Conservation (phyloP, 2,329 filamentous ascomycete species). For the Leptographium wingfieldii region DNA sequence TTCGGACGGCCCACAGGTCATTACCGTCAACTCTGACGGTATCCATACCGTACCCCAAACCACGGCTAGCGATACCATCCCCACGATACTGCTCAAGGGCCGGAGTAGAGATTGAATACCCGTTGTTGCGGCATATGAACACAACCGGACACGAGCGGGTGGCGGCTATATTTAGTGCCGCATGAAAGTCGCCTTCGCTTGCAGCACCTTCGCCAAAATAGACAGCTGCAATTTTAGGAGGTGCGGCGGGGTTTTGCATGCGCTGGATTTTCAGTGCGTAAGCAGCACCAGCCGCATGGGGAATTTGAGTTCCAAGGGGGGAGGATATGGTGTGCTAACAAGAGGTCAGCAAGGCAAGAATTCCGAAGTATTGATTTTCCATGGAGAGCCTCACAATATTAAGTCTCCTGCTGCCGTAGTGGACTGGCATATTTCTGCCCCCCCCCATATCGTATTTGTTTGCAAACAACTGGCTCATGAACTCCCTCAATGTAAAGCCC, state of each 20-base stretch:
- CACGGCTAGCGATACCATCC: slow-evolving; percentile 67
- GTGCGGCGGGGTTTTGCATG: slow-evolving; percentile 46
- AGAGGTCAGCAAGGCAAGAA: background rate
- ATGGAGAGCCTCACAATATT: slow-evolving; percentile 53
- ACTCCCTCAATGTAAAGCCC: slow-evolving; percentile 74
- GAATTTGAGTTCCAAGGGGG: slow-evolving; percentile 66
- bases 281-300: slow-evolving; percentile 65
- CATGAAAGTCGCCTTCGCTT: slow-evolving; percentile 73
- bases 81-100: slow-evolving; percentile 73
- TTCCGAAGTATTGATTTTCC: background rate
- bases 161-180: slow-evolving; percentile 68
- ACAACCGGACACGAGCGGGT: slow-evolving; percentile 64
- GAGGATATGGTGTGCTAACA: slow-evolving; percentile 64
- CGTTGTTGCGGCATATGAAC: slow-evolving; percentile 75
- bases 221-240: slow-evolving; percentile 53
- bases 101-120: slow-evolving; percentile 68
- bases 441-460: slow-evolving; percentile 68
- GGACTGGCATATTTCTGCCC: slow-evolving; percentile 93
- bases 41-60: slow-evolving; percentile 72
- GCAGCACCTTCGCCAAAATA: slow-evolving; percentile 78
- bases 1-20: slow-evolving; percentile 65
- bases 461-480: slow-evolving; percentile 92
- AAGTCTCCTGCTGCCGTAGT: slow-evolving; percentile 75
- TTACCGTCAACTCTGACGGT: slow-evolving; percentile 74
- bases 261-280: slow-evolving; percentile 68